Evolutionary conservation across 345 rosid genomes (phyloP), one percentile per base, ranked within the genome.

Genomic region (Fremontodendron californicum): DNA sequence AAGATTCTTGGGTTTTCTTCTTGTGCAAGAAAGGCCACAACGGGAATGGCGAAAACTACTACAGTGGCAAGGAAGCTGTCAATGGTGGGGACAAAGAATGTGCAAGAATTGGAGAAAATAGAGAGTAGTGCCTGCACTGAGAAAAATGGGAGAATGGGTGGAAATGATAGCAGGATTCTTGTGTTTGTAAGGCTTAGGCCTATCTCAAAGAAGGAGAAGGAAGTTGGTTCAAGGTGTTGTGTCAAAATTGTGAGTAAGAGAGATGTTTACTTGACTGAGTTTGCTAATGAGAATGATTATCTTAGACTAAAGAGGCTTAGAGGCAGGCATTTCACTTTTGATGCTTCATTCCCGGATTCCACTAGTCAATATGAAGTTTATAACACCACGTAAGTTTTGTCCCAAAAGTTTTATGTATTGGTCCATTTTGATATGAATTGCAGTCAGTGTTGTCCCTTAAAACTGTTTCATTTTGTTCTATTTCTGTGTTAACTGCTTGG

Each of bases 141-240:
- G 84, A 86, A 67, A 79, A 31, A 18, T 42, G 87, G 77, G 35
- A 71, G 69, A 33, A 61, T 75, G n/a, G 76, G 73, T 46, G 73
- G 73, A 27, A 72, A 76, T 67, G 81, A 71, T 23, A 87, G 92
- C 67, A 72, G 95, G 76, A 94, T 94, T 82, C 84, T 83, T 25
- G 97, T 94, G 86, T 93, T 91, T 81, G 97, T 91, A 54, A 88
- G 98, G 90, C 92, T 94, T 73, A 89, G 98, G 89, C 98, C 98
- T 3, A 89, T 94, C 94, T 87, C 87, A 37, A 93, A 82, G 88
- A 93, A 89, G 87, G 98, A 94, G 84, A 94, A 80, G 84, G 98
- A 94, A 79, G 90, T 84, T 0, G 97, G 95, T 4, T 85, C 91
- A 42, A 67, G 93, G 54, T 87, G 97, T 45, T 93, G 98, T 70